Evolutionary conservation across 2,329 filamentous ascomycete species (phyloP).

Genomic region (Epichloe uncinata): DNA sequence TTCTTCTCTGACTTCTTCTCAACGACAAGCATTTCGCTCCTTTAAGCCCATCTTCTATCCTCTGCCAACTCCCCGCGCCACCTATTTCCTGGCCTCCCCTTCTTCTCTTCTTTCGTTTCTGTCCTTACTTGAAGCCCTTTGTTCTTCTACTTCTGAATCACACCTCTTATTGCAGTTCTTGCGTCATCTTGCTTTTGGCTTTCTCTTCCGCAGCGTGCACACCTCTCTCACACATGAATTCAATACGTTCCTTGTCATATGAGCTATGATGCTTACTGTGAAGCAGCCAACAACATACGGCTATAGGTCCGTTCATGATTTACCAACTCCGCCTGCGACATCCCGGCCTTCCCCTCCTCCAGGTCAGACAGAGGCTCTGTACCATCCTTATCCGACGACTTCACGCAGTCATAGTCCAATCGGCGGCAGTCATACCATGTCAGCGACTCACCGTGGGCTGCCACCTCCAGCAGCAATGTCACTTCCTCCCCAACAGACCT

Average conservation of each 20-base stretch:
- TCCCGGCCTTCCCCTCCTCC: conserved; percentile 42
- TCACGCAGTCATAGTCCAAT: conserved; percentile 33
- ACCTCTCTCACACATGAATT: conserved; percentile 13
- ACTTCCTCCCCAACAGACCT: conserved; percentile 35
- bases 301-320: conserved; percentile 48
- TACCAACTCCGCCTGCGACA: conserved; percentile 43
- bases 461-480: conserved; percentile 55
- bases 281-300: conserved; percentile 46
- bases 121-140: neutral
- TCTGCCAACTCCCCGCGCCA: neutral
- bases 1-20: conserved; percentile 6
- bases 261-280: conserved; percentile 45
- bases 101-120: neutral
- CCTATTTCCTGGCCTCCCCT: neutral
- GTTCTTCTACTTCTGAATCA: neutral
- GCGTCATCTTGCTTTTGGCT: too few species aligned
- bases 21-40: neutral
- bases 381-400: conserved; percentile 26
- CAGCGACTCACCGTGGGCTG: conserved; percentile 54
- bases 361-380: conserved; percentile 32
- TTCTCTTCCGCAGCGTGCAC: neutral
- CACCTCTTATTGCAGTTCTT: neutral
- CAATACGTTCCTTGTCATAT: conserved; percentile 13
- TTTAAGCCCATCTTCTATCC: neutral
- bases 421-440: conserved; percentile 41